phyloP scores from a whole-genome alignment of 257 asterid genomes.

The Ajuga chamaepitys region DNA sequence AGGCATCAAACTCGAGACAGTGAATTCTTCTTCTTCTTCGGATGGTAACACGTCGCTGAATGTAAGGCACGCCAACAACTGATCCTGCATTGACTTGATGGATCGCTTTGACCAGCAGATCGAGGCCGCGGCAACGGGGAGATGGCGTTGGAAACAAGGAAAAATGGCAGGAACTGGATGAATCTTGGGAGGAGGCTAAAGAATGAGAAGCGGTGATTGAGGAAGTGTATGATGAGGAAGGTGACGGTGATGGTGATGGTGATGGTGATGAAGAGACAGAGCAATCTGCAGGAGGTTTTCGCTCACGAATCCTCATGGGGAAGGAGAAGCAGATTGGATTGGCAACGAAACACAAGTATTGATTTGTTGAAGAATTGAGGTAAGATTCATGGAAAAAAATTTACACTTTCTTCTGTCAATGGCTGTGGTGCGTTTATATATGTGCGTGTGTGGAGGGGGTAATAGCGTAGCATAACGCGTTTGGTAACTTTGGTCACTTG shows the following conservation, averaged over 20 bases:
- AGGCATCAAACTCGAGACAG: slow-evolving; percentile 25
- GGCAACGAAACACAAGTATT: neutral
- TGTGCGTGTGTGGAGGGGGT: neutral
- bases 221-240: slow-evolving; percentile 33
- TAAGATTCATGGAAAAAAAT: neutral
- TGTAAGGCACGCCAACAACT: slow-evolving; percentile 71
- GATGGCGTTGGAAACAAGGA: slow-evolving; percentile 11
- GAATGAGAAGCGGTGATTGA: slow-evolving; percentile 33
- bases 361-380: neutral
- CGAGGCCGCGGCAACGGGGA: slow-evolving; percentile 70
- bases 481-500: no score
- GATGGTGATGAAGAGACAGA: neutral
- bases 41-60: slow-evolving; percentile 60
- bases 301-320: slow-evolving; percentile 6
- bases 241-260: slow-evolving; percentile 19
- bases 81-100: slow-evolving; percentile 69
- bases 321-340: neutral
- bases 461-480: neutral
- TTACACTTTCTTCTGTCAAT: neutral
- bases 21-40: slow-evolving; percentile 38
- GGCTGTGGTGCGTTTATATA: neutral
- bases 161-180: slow-evolving; percentile 23
- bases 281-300: neutral
- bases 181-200: slow-evolving; percentile 43
- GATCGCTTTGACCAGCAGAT: slow-evolving; percentile 87